Evolutionary conservation across 441 rosid genomes (phyloP).

Genomic region (Populus hybrid): DNA sequence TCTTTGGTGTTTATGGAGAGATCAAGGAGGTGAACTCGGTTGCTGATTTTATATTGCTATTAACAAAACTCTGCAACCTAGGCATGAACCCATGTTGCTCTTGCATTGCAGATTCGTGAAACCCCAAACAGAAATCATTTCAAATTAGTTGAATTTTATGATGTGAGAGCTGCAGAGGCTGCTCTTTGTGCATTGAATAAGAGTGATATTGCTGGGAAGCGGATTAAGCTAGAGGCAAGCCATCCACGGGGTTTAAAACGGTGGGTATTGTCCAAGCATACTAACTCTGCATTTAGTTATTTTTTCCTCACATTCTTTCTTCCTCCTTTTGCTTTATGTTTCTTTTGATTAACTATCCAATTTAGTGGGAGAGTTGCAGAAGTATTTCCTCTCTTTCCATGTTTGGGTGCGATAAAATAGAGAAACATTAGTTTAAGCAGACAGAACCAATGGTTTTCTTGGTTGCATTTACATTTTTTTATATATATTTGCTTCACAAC

Average conservation of each 20-base stretch:
- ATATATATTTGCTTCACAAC: neutral
- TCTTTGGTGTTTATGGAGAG: constrained; percentile 52
- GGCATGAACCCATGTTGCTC: constrained; percentile 13
- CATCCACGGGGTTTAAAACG: constrained; percentile 37
- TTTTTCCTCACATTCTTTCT: neutral
- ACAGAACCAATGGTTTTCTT: neutral
- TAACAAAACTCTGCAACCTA: neutral
- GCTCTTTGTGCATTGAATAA: constrained; percentile 43
- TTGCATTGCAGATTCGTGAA: constrained; percentile 43
- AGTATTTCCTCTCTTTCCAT: neutral
- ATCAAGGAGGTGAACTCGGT: constrained; percentile 46
- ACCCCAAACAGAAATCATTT: constrained; percentile 41
- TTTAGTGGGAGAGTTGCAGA: neutral
- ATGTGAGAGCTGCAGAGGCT: constrained; percentile 60
- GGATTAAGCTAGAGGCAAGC: constrained; percentile 47
- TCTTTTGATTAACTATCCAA: constrained; percentile 10
- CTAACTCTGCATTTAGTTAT: constrained; percentile 7
- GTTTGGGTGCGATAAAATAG: neutral
- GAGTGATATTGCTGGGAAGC: constrained; percentile 49
- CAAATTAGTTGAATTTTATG: constrained; percentile 55
- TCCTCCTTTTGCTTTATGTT: constrained; percentile 3
- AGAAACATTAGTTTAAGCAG: neutral
- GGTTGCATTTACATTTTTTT: neutral
- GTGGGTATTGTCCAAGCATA: constrained; percentile 21
- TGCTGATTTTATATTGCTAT: constrained; percentile 8